These are phyloP conservation scores for Phytophthora uliginosa DNA, from an alignment of 352 stramenopile genomes.

Conservation along the genomic window DNA sequence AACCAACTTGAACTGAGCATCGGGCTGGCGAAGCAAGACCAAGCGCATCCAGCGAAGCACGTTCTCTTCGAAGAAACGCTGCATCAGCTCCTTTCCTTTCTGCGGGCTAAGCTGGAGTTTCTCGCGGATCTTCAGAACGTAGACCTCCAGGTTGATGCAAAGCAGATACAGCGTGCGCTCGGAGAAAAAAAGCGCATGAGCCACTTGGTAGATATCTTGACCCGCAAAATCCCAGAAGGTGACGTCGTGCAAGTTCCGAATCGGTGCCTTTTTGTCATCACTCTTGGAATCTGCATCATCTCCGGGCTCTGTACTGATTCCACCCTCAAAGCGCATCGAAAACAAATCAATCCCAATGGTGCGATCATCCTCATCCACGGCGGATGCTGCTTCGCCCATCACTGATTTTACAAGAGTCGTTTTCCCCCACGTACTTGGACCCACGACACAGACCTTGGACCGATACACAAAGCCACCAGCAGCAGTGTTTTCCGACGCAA, in stretches of 20 bases:
- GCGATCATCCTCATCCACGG: not conserved
- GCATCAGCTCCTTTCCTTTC: not conserved
- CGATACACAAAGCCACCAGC: not conserved
- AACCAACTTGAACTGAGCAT: constrained; percentile 32
- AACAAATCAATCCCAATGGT: constrained; percentile 20
- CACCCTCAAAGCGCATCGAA: constrained; percentile 1
- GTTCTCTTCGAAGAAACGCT: constrained; percentile 26
- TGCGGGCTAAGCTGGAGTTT: too few relatives aligned
- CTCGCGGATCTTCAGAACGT: not conserved
- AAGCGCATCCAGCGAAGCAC: constrained; percentile 22
- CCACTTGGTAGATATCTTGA: constrained; percentile 28
- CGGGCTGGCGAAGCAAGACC: constrained; percentile 12
- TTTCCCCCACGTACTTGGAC: constrained; percentile 24
- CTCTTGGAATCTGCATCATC: not conserved
- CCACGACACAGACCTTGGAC: not conserved
- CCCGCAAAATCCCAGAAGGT: constrained; percentile 34
- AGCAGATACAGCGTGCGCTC: constrained; percentile 22
- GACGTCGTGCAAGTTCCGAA: constrained; percentile 2
- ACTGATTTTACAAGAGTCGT: constrained; percentile 22
- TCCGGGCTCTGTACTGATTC: not conserved
- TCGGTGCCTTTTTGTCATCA: not conserved
- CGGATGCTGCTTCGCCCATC: not conserved
- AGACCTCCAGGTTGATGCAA: constrained; percentile 18
- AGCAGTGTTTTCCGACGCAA: not conserved
- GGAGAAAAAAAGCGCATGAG: constrained; percentile 32